A percentile compares a stretch with the other conserved stretches of the same genome.
Conservation (phyloP, 495 filamentous ascomycete genomes). For the Penicillium malachiteum region DNA sequence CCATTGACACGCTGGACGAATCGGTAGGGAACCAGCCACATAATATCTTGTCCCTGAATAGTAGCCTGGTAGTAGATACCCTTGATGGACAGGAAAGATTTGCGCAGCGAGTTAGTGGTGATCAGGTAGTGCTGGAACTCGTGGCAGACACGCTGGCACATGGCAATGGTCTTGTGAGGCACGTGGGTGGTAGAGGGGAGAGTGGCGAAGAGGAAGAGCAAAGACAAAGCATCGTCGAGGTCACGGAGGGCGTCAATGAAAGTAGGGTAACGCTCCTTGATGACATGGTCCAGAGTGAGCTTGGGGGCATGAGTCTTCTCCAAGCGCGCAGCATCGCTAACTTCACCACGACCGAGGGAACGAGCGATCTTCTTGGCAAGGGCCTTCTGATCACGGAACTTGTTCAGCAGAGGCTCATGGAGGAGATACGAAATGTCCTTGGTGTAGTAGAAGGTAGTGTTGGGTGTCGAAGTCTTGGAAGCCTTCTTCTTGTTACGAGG, state of each 20-base stretch:
- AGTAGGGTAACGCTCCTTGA: slow-evolving; percentile 96
- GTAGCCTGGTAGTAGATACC: slow-evolving; percentile 99
- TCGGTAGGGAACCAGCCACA: slow-evolving; percentile 96
- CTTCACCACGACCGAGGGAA: slow-evolving; percentile 87
- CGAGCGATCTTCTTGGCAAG: slow-evolving; percentile 94
- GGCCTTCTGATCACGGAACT: slow-evolving; percentile 95
- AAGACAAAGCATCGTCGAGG: slow-evolving; percentile 92
- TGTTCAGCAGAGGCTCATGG: slow-evolving; percentile 91
- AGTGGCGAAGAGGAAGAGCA: slow-evolving; percentile 96
- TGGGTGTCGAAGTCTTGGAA: slow-evolving; percentile 81
- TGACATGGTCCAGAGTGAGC: slow-evolving; percentile 90
- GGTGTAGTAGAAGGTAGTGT: slow-evolving; percentile 98
- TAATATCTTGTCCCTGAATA: slow-evolving; percentile 94
- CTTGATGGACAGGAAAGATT: slow-evolving; percentile 97
- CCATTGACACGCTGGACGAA: slow-evolving; percentile 92
- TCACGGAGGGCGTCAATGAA: slow-evolving; percentile 94
- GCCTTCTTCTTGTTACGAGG: slow-evolving; percentile 95
- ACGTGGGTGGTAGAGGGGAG: slow-evolving; percentile 86
- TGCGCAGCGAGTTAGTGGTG: slow-evolving; percentile 80
- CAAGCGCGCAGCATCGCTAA: slow-evolving; percentile 76
- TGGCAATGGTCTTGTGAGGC: slow-evolving; percentile 86
- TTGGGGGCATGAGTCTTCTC: slow-evolving; percentile 83
- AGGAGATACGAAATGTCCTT: slow-evolving; percentile 98
- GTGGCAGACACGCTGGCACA: slow-evolving; percentile 84
- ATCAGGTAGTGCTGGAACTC: slow-evolving; percentile 99